Evolutionary conservation across 371 early-diverging fungal genomes (phyloP), one percentile per base, ranked within the genome.

Genomic region (Chytridium lagenaria): DNA sequence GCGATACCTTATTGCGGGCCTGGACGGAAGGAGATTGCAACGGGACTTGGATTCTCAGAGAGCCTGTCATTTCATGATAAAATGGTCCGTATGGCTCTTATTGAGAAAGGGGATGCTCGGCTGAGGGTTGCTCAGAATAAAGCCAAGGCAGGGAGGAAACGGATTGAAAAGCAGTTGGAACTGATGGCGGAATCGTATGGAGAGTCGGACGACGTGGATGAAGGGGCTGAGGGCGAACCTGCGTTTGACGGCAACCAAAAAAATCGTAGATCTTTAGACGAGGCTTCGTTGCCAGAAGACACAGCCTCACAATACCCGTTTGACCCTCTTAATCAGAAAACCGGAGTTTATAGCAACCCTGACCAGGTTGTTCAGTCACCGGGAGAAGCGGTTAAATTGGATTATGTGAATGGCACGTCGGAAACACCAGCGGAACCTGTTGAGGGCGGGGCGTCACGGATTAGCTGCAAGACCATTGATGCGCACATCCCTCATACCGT

Each of bases 381-480:
- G 22, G 57, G 26, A 55, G 22, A 19, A 30, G 26, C 57, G 30
- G 16, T 55, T 26, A 23, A 15, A 30, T 30, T 55, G 10, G 57
- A 55, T 16, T 55, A 26, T 23, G 57, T 55, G 5, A 55, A 55
- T 30, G 57, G 57, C 10, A 55, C 57, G 26, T 55, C 57, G 7
- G 30, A 55, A 30, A 55, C 30, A 15, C 57, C 57, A 7, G 57
- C 23, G 22, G 57, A 55, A 30, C 57, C 57, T 55, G 10, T 63
- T 12, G 37, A 63, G 63, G 34, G 28, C 28, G 63, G 63, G 10
- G 2, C 34, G 23, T 63, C 63, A 34, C 19, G 63, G 10, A 37
- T 63, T 37, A 63, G 34, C 22, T 63, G 63, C 63, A 63, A 37
- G 23, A 63, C 63, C 10, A 34, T 63, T 34, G 37, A 63, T 63